Conservation (phyloP, 371 early-diverging fungal species). For the Mortierella sp. region DNA sequence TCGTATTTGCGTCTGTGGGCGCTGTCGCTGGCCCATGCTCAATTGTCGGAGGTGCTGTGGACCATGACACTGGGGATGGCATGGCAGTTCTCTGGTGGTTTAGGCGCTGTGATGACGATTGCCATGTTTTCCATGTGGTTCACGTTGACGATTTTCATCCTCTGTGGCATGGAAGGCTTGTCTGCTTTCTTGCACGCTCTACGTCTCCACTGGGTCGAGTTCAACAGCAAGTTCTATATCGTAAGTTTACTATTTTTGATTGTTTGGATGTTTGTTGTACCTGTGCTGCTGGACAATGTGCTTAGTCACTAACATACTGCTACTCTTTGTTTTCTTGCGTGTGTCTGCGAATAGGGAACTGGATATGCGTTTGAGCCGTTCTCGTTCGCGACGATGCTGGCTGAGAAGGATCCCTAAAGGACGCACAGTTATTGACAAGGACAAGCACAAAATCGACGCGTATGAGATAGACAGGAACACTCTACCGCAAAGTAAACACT, state of each 20-base stretch:
- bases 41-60: constrained; percentile 98
- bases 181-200: constrained; percentile 99
- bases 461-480: not conserved
- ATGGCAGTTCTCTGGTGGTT: constrained; percentile 66
- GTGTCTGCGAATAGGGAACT: constrained; percentile 63
- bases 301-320: not conserved
- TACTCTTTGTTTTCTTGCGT: not conserved
- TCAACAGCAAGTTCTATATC: constrained; percentile 98
- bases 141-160: constrained; percentile 81
- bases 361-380: constrained; percentile 92
- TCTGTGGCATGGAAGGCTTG: constrained; percentile 98
- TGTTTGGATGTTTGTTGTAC: not conserved
- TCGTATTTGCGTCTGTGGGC: constrained; percentile 99
- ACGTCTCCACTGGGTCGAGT: constrained; percentile 99
- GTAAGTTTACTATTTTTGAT: not conserved
- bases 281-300: not conserved
- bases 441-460: no score
- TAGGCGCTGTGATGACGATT: constrained; percentile 64
- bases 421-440: not conserved
- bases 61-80: constrained; percentile 90
- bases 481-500: not conserved
- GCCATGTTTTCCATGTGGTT: constrained; percentile 90
- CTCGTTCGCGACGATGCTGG: constrained; percentile 63
- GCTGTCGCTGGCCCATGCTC: constrained; percentile 99
- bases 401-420: constrained; percentile 26